Percentiles rank a stretch among this genome's conserved stretches.
phyloP scores from a whole-genome alignment of 2,329 filamentous ascomycete genomes.

The Neopestalotiopsis sp. region DNA sequence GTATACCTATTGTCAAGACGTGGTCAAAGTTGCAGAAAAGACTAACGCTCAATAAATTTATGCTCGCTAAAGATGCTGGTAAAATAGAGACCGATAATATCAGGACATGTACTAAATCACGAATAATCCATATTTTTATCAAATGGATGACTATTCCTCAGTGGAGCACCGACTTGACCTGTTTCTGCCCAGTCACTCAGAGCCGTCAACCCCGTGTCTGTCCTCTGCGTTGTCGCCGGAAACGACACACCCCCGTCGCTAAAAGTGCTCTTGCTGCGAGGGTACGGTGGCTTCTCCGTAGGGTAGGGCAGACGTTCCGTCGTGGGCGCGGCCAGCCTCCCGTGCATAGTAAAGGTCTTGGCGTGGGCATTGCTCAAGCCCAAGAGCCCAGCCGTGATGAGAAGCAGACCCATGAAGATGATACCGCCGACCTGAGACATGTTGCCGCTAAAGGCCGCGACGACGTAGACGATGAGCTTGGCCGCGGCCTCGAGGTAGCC shows the following conservation, averaged over 20 bases:
- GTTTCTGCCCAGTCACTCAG: conserved; percentile 34
- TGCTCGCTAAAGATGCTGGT: background rate
- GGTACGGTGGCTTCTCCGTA: conserved; percentile 19
- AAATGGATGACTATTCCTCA: conserved; percentile 30
- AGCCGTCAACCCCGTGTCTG: conserved; percentile 28
- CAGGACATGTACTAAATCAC: background rate
- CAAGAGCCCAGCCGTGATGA: conserved; percentile 58
- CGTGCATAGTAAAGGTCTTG: conserved; percentile 56
- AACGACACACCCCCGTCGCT: conserved; percentile 23
- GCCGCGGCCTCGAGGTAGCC: conserved; percentile 57
- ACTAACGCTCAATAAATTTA: background rate
- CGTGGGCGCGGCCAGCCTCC: conserved; percentile 47
- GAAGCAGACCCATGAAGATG: conserved; percentile 55
- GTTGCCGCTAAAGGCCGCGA: conserved; percentile 61
- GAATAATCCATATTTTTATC: conserved; percentile 23
- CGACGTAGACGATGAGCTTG: conserved; percentile 64
- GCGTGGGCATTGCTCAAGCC: conserved; percentile 59
- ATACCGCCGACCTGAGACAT: conserved; percentile 58
- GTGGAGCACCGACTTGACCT: conserved; percentile 28
- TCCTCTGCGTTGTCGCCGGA: conserved; percentile 13
- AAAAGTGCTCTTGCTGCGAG: conserved; percentile 25
- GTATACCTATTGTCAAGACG: background rate
- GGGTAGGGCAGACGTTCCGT: conserved; percentile 30
- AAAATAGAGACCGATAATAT: background rate
- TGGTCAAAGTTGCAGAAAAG: background rate